These are phyloP conservation scores for Cryptosporidium sp. DNA, from an alignment of 169 alveolate genomes.

Conservation along the genomic window DNA sequence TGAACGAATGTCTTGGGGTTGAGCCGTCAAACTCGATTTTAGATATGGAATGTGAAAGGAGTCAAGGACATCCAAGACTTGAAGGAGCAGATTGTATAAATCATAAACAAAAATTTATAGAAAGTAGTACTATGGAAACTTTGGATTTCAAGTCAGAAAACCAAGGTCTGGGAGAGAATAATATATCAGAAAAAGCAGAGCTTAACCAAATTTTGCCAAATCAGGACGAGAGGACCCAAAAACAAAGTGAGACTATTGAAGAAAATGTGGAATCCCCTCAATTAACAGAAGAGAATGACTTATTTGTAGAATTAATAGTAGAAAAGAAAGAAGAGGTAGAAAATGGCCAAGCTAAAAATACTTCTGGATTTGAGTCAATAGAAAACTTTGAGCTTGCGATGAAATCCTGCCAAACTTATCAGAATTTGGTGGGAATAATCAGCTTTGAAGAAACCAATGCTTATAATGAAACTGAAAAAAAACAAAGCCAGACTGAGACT, in stretches of 20 bases:
- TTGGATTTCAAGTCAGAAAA: not conserved
- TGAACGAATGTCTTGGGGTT: not conserved
- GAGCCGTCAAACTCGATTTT: not conserved
- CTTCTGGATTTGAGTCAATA: not conserved
- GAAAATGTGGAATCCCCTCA: not conserved
- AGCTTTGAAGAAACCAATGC: not conserved
- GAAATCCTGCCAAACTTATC: not conserved
- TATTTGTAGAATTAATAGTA: not conserved
- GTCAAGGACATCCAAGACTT: not conserved
- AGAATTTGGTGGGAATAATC: not conserved
- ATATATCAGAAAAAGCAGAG: too few species aligned
- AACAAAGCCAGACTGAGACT: not conserved
- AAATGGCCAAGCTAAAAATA: not conserved
- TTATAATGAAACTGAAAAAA: not conserved
- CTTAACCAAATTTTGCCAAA: too few species aligned
- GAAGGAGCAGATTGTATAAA: not conserved
- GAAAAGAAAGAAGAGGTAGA: not conserved
- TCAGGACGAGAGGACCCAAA: too few species aligned
- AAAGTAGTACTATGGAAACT: not conserved
- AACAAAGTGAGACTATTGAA: not conserved
- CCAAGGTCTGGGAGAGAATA: not conserved
- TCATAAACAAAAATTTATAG: not conserved
- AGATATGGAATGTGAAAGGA: not conserved
- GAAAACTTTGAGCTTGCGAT: not conserved
- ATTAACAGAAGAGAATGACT: not conserved